phyloP scores from a whole-genome alignment of 2,329 filamentous ascomycete species.

The Fusarium citri region DNA sequence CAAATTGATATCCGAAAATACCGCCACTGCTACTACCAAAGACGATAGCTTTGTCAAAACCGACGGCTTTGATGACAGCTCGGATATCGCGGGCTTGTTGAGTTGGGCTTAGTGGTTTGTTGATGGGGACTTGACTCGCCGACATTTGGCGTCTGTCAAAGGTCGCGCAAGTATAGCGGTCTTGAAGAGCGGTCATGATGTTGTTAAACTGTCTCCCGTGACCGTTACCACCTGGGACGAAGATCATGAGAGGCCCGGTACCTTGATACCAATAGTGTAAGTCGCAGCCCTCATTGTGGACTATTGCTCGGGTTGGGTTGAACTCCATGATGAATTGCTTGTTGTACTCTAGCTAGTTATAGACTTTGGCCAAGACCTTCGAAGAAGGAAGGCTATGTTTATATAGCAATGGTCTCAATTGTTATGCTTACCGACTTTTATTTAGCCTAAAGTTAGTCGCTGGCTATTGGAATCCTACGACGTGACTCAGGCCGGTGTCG shows the following conservation, averaged over 20 bases:
- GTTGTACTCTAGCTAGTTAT: neutral
- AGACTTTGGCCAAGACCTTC: neutral
- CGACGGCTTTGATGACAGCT: neutral
- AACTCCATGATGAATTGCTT: neutral
- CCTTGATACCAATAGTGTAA: conserved; percentile 25
- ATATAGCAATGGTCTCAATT: neutral
- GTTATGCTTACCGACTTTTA: neutral
- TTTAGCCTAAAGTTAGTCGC: neutral
- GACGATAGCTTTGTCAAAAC: neutral
- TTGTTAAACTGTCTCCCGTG: conserved; percentile 18
- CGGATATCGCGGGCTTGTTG: conserved; percentile 15
- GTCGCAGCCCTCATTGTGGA: conserved; percentile 7
- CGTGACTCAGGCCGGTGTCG: neutral
- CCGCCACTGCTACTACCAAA: conserved; percentile 11
- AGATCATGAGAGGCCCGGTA: neutral
- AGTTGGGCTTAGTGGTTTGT: neutral
- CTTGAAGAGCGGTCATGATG: neutral
- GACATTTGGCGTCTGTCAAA: conserved; percentile 24
- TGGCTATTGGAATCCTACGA: neutral
- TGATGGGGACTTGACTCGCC: conserved; percentile 10
- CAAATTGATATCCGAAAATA: conserved; percentile 6
- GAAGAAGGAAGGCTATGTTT: rapidly evolving
- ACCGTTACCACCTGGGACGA: conserved; percentile 7
- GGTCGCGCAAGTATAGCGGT: neutral
- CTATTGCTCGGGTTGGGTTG: neutral